These are phyloP conservation scores for Acanthochlamys bracteata DNA, from an alignment of 106 monocot genomes.

Conservation along the genomic window DNA sequence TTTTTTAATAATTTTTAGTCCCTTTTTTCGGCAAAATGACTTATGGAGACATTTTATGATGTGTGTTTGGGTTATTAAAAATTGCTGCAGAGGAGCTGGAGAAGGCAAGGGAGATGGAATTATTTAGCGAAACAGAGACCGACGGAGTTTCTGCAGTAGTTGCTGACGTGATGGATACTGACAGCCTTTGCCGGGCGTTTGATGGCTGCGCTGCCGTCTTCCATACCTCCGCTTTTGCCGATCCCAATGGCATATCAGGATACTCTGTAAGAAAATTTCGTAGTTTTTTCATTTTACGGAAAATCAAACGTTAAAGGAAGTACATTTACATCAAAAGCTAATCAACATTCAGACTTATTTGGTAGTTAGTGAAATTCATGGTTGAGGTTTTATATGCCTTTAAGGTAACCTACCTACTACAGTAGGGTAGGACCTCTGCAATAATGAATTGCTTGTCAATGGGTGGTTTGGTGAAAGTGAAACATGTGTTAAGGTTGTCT, in stretches of 20 bases:
- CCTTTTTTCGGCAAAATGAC: background rate
- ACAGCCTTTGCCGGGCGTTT: constrained; percentile 45
- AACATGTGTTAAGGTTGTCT: background rate
- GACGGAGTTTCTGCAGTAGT: constrained; percentile 24
- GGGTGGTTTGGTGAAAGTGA: no score
- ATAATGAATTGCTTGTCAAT: no score
- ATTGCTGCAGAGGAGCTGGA: constrained; percentile 60
- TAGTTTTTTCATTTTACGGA: no score
- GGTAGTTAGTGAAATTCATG: no score
- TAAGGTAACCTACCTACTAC: no score
- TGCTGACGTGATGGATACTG: constrained; percentile 39
- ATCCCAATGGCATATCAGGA: constrained; percentile 64
- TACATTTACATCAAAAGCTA: background rate
- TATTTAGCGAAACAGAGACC: constrained; percentile 25
- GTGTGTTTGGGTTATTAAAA: background rate
- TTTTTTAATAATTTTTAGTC: background rate
- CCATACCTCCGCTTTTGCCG: constrained; percentile 70
- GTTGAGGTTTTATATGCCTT: no score
- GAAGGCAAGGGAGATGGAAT: constrained; percentile 52
- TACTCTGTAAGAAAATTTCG: constrained; percentile 38
- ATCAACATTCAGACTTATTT: background rate
- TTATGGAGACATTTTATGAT: background rate
- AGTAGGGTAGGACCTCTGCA: no score
- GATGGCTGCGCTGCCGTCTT: constrained; percentile 67
- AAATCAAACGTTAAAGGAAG: background rate